Evolutionary conservation across 2,329 filamentous ascomycete species (phyloP).

Genomic region (Cladosporium sp.): DNA sequence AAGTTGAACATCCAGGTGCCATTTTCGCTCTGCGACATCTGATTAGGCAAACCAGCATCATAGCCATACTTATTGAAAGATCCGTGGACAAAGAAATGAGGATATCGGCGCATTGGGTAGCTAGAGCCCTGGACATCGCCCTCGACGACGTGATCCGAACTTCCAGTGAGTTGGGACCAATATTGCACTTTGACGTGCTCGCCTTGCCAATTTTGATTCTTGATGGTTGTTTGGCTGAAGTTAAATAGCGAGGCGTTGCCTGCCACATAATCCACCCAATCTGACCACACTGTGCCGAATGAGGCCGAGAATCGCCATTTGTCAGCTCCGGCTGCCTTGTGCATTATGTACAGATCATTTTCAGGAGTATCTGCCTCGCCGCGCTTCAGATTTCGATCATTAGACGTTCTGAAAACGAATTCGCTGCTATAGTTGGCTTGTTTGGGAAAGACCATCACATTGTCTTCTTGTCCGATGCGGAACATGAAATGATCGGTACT

Average conservation of each 20-base stretch:
- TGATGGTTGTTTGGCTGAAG: conserved; percentile 52
- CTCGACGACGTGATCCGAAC: conserved; percentile 58
- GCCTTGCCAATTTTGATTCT: conserved; percentile 55
- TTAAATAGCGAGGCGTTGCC: conserved; percentile 47
- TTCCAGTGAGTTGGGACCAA: conserved; percentile 56
- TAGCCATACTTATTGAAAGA: conserved; percentile 62
- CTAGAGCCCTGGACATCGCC: conserved; percentile 47
- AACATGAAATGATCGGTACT: conserved; percentile 58
- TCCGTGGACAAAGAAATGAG: conserved; percentile 60
- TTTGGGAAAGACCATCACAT: conserved; percentile 56
- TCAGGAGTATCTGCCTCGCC: conserved; percentile 26
- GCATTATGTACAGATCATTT: conserved; percentile 39
- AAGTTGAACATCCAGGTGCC: conserved; percentile 58
- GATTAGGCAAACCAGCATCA: conserved; percentile 55
- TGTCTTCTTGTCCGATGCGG: conserved; percentile 54
- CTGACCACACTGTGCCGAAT: conserved; percentile 56
- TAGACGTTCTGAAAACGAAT: conserved; percentile 41
- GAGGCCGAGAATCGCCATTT: conserved; percentile 60
- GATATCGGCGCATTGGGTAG: conserved; percentile 47
- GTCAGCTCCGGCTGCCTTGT: conserved; percentile 58
- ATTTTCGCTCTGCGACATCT: conserved; percentile 45
- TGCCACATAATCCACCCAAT: conserved; percentile 55
- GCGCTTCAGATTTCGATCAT: conserved; percentile 20
- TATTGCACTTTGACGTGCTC: conserved; percentile 62
- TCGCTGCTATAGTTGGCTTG: conserved; percentile 55